Evolutionary conservation across 192 early-diverging fungal genomes (phyloP).

Genomic region (Funneliformis mosseae): DNA sequence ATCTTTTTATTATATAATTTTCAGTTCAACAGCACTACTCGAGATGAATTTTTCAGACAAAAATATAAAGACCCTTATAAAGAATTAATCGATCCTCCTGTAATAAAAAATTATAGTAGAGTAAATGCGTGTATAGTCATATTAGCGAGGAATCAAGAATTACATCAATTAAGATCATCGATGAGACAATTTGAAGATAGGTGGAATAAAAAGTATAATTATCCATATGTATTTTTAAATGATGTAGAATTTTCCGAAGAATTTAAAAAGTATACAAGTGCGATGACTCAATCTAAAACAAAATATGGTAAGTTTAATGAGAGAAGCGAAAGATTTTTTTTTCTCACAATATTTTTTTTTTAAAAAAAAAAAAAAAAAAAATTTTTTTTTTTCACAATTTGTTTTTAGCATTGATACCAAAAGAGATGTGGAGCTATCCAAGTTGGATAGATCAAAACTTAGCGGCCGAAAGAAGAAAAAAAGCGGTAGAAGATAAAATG

Average conservation of each 20-base stretch:
- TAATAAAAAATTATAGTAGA: too few relatives aligned
- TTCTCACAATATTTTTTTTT: background rate
- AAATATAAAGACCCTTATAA: background rate
- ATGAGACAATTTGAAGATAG: conserved; percentile 72
- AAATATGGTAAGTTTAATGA: conserved; percentile 15
- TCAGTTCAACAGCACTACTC: too few relatives aligned
- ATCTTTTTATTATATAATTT: too few relatives aligned
- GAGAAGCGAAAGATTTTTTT: too few relatives aligned
- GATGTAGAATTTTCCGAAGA: conserved; percentile 71
- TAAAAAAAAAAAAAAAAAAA: too few relatives aligned
- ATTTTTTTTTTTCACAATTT: too few relatives aligned
- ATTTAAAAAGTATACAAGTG: conserved; percentile 60
- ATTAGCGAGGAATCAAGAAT: conserved; percentile 69
- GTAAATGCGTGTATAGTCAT: conserved; percentile 75
- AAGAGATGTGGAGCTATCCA: conserved; percentile 78
- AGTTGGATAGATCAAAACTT: conserved; percentile 66
- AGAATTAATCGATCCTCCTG: background rate
- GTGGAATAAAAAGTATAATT: conserved; percentile 74
- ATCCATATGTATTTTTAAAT: conserved; percentile 87
- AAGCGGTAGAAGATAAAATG: conserved; percentile 60
- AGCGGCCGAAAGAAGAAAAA: conserved; percentile 55
- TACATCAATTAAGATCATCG: conserved; percentile 62
- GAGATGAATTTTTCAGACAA: background rate
- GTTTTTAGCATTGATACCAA: conserved; percentile 71
- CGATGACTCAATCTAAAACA: conserved; percentile 37